A percentile compares a stretch with the other conserved stretches of the same genome.
These are phyloP conservation scores for Gypsophila paniculata DNA, from an alignment of 179 eudicot genomes.

Conservation along the genomic window DNA sequence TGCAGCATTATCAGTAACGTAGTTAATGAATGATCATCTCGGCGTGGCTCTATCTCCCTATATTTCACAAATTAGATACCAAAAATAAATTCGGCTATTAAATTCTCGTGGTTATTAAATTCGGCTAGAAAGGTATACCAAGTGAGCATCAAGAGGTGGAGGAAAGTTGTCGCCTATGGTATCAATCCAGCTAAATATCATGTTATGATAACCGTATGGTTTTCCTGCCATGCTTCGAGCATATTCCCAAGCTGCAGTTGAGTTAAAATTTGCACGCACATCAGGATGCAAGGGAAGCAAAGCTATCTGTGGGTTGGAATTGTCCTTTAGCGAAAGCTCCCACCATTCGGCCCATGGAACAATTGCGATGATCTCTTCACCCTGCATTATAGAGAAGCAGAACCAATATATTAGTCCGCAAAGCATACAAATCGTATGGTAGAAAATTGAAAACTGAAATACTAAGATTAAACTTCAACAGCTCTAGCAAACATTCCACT, in stretches of 20 bases:
- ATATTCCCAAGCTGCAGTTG: slow-evolving; percentile 93
- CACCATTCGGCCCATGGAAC: slow-evolving; percentile 99
- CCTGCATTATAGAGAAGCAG: slow-evolving; percentile 38
- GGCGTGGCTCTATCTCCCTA: not conserved
- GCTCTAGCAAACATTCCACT: not conserved
- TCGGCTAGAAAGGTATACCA: slow-evolving; percentile 44
- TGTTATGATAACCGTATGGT: slow-evolving; percentile 98
- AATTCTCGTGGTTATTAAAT: not conserved
- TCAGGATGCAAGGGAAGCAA: slow-evolving; percentile 91
- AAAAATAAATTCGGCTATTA: not conserved
- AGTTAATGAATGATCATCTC: not conserved
- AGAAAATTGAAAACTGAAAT: not conserved
- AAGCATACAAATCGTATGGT: not conserved
- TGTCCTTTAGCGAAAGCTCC: slow-evolving; percentile 76
- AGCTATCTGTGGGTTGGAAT: slow-evolving; percentile 88
- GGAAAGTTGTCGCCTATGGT: slow-evolving; percentile 91
- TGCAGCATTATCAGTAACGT: slow-evolving; percentile 27
- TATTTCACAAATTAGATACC: not conserved
- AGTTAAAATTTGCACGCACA: slow-evolving; percentile 68
- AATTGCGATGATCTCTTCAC: slow-evolving; percentile 86
- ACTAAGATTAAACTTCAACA: not conserved
- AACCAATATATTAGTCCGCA: slow-evolving; percentile 4
- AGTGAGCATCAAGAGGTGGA: slow-evolving; percentile 99
- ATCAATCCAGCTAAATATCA: slow-evolving; percentile 99
- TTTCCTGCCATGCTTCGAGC: slow-evolving; percentile 91